Evolutionary conservation across 208 protist species (phyloP), one percentile per base, ranked within the genome.

Genomic region (Strigomonas culicis): DNA sequence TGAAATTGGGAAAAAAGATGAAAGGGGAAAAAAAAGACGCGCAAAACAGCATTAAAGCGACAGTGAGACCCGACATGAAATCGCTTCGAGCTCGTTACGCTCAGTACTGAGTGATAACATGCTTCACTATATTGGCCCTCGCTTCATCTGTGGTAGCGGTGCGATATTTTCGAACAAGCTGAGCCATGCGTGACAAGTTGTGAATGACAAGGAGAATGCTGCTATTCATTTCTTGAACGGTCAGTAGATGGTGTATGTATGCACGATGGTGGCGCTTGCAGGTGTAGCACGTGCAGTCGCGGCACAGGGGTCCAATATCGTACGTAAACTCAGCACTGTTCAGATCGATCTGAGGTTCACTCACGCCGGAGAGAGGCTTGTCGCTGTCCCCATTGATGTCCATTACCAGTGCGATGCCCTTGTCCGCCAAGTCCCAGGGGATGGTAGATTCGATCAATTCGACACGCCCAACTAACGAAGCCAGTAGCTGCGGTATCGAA

Each of bases 141-240:
- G 10, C 34, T 39, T 39, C 34, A 10, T 39, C 34, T 10, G 34
- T 13, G 24, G n/a, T 49, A 27, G n/a, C 15, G 10, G 11, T 6
- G 41, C 63, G 19, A 4, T 17, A 46, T 1, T 50, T 36, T 30
- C 22, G 75, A 0, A 87, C 63, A 0, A 93, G 59, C 11, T 55
- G 50, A 0, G 82, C 74, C 11, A 92, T 51, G 15, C 66, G 55
- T 7, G 70, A 55, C 11, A 94, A 57, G 62, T 96, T 96, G 68
- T 96, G 91, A 28, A 94, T 92, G 6, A 63, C 56, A 27, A 97
- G 77, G 27, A 97, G 63, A 52, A 90, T 92, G 17, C 72, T 60
- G 62, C 82, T 90, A 58, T 93, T 94, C 88, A 97, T 97, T 62
- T 97, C 91, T 49, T 94, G 88, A 34, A 94, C 86, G 4, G 82